These are phyloP conservation scores for Schoenoplectus triqueter DNA, from an alignment of 202 grass and related monocot genomes.

Conservation along the genomic window DNA sequence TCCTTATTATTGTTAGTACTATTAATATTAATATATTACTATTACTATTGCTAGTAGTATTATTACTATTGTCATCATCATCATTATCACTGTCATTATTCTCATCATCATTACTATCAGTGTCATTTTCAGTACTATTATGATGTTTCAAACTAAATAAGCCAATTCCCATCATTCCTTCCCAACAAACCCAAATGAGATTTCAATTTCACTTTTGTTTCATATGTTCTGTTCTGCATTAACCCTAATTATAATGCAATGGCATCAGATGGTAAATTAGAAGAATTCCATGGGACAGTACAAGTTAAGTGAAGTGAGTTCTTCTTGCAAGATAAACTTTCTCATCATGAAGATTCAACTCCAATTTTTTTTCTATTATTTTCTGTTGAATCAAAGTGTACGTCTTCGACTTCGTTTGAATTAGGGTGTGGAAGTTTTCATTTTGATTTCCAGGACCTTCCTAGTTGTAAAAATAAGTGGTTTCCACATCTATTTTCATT, in stretches of 20 bases:
- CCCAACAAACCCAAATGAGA: neutral
- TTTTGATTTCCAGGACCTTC: neutral
- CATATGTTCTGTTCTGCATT: neutral
- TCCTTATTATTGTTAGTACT: too few species aligned
- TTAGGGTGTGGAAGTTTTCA: neutral
- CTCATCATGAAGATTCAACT: constrained; percentile 5
- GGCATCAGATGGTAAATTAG: neutral
- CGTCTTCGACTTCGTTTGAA: neutral
- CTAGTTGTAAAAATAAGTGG: neutral
- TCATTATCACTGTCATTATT: too few species aligned
- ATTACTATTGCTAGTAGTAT: too few species aligned
- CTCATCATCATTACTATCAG: too few species aligned
- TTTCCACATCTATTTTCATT: neutral
- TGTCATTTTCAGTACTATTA: too few species aligned
- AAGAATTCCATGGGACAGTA: neutral
- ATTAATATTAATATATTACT: too few species aligned
- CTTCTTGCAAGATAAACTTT: neutral
- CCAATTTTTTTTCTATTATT: neutral
- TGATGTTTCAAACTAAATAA: neutral
- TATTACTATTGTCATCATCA: too few species aligned
- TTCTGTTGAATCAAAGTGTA: neutral
- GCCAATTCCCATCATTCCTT: neutral
- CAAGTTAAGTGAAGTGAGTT: neutral
- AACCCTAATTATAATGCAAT: neutral
- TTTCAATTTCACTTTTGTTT: neutral